Evolutionary conservation across 139 green algal species (phyloP).

Genomic region (Mychonastes homosphaera): DNA sequence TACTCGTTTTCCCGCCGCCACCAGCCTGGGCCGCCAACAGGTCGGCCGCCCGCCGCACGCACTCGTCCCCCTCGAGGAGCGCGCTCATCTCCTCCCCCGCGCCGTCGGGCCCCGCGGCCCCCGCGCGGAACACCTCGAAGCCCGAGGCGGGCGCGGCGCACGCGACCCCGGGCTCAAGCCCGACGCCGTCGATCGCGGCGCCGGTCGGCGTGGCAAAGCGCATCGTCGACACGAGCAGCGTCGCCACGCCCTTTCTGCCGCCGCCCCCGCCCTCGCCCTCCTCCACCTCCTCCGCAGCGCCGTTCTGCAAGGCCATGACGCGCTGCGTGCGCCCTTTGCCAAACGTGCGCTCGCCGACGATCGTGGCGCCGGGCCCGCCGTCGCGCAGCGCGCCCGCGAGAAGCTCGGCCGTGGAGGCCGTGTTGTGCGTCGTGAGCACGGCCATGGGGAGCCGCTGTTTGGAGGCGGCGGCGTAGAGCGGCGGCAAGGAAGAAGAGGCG

Average conservation of each 20-base stretch:
- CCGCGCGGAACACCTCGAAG: too few relatives aligned
- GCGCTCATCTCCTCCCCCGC: too few relatives aligned
- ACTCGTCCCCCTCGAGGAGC: too few relatives aligned
- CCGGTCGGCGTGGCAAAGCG: conserved; percentile 22
- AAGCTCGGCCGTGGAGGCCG: conserved; percentile 72
- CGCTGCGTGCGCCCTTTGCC: conserved; percentile 72
- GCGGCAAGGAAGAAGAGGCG: background rate
- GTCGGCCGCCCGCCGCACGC: too few relatives aligned
- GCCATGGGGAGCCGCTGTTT: background rate
- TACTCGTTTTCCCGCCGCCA: too few relatives aligned
- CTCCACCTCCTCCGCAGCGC: too few relatives aligned
- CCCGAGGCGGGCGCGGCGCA: conserved; percentile 18
- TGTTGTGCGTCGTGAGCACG: conserved; percentile 19
- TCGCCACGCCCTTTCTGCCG: too few relatives aligned
- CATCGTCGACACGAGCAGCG: conserved; percentile 59
- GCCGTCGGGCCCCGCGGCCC: too few relatives aligned
- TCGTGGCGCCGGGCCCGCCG: conserved; percentile 39
- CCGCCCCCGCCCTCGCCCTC: too few relatives aligned
- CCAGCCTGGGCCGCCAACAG: too few relatives aligned
- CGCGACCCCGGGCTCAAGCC: conserved; percentile 21
- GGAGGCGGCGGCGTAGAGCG: background rate
- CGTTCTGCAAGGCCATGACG: conserved; percentile 31
- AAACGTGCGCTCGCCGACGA: conserved; percentile 66
- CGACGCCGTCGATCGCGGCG: conserved; percentile 17
- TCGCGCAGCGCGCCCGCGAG: conserved; percentile 73